phyloP scores from a whole-genome alignment of 345 rosid species.

The Eucalyptus fibrosa region DNA sequence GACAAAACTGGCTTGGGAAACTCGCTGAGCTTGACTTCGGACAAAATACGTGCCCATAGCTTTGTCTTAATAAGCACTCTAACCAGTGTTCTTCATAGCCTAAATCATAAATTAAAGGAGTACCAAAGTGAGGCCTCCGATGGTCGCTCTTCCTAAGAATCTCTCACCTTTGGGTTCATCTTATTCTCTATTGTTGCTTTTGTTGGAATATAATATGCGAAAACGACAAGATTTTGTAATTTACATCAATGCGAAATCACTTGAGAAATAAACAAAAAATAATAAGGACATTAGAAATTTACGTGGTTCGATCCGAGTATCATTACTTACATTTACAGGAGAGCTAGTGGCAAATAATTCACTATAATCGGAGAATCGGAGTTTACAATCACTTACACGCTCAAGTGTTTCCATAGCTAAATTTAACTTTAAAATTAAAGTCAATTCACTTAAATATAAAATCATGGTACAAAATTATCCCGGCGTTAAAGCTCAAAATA shows the following conservation, averaged over 20 bases:
- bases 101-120: too few relatives aligned
- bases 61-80: neutral
- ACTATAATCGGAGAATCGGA: accelerated
- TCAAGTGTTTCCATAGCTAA: accelerated
- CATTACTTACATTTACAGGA: accelerated
- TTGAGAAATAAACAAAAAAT: too few relatives aligned
- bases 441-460: too few relatives aligned
- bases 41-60: neutral
- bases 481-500: accelerated
- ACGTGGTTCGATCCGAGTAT: accelerated
- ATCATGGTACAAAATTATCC: accelerated
- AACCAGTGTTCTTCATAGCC: too few relatives aligned
- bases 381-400: accelerated
- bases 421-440: too few relatives aligned
- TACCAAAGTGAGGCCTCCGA: neutral
- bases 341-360: accelerated
- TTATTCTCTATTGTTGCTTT: accelerated
- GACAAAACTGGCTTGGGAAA: too few relatives aligned
- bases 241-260: accelerated
- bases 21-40: neutral
- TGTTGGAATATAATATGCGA: too few relatives aligned
- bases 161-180: neutral
- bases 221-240: accelerated
- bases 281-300: accelerated
- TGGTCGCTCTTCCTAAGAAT: neutral